A percentile compares a stretch with the other conserved stretches of the same genome.
phyloP scores from a whole-genome alignment of 495 filamentous ascomycete species.

The Aspergillus haitiensis region DNA sequence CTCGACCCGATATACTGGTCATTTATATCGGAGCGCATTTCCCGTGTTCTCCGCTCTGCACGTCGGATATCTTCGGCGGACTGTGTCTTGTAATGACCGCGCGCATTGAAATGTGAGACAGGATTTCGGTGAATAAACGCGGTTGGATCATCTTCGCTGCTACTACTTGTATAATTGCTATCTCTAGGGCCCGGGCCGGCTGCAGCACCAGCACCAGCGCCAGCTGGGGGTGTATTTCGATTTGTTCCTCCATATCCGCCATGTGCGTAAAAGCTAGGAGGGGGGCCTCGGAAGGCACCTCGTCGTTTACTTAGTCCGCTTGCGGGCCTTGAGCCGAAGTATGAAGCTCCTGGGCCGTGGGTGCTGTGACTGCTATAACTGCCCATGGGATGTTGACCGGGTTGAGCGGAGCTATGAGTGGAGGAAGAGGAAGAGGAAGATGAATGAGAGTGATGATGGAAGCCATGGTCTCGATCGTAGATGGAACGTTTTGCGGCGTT shows the following conservation, averaged over 20 bases:
- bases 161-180: background rate
- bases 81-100: slow-evolving; percentile 68
- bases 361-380: slow-evolving; percentile 37
- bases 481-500: slow-evolving; percentile 66
- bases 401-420: slow-evolving; percentile 30
- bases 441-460: slow-evolving; percentile 27
- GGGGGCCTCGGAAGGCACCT: slow-evolving; percentile 75
- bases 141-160: slow-evolving; percentile 41
- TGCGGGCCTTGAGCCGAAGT: slow-evolving; percentile 69
- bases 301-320: slow-evolving; percentile 78
- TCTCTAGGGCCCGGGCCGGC: slow-evolving; percentile 14
- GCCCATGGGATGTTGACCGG: slow-evolving; percentile 50
- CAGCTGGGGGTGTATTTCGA: slow-evolving; percentile 7
- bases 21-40: slow-evolving; percentile 26
- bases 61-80: slow-evolving; percentile 59
- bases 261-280: slow-evolving; percentile 80
- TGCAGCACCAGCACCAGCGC: slow-evolving; percentile 27
- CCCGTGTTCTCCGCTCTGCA: slow-evolving; percentile 35
- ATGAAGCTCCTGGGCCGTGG: slow-evolving; percentile 38
- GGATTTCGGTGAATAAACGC: slow-evolving; percentile 52
- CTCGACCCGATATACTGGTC: slow-evolving; percentile 32
- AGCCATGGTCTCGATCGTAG: slow-evolving; percentile 72
- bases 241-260: slow-evolving; percentile 56
- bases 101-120: slow-evolving; percentile 63
- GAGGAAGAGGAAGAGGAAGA: slow-evolving; percentile 25